Evolutionary conservation across 495 filamentous ascomycete species (phyloP).

Genomic region (Hyaloscypha bicolor): DNA sequence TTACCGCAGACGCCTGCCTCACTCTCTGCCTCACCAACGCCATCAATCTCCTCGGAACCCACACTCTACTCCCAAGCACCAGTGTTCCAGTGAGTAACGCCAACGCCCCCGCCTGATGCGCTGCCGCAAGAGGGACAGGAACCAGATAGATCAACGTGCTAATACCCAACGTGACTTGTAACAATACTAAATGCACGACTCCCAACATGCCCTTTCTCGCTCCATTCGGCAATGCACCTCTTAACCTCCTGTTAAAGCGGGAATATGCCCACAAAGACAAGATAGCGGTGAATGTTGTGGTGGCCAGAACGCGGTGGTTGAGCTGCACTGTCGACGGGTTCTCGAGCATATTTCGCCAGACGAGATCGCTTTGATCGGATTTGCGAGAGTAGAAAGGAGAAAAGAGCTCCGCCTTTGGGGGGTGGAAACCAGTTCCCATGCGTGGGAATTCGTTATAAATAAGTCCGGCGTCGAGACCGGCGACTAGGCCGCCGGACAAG

Average conservation of each 20-base stretch:
- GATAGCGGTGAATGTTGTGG: slow-evolving; percentile 82
- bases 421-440: slow-evolving; percentile 84
- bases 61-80: slow-evolving; percentile 65
- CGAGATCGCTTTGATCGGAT: slow-evolving; percentile 74
- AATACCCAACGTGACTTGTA: slow-evolving; percentile 87
- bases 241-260: slow-evolving; percentile 61
- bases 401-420: slow-evolving; percentile 81
- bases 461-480: slow-evolving; percentile 90
- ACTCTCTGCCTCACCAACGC: slow-evolving; percentile 37
- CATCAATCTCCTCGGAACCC: slow-evolving; percentile 50
- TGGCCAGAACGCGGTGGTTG: slow-evolving; percentile 91
- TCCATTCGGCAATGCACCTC: slow-evolving; percentile 61
- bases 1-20: slow-evolving; percentile 29
- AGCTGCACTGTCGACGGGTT: slow-evolving; percentile 94
- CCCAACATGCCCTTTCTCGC: slow-evolving; percentile 75
- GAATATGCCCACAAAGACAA: slow-evolving; percentile 77
- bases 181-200: slow-evolving; percentile 75
- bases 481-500: slow-evolving; percentile 91
- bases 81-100: slow-evolving; percentile 81
- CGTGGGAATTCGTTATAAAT: slow-evolving; percentile 98
- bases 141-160: slow-evolving; percentile 91
- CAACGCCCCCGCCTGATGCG: slow-evolving; percentile 90
- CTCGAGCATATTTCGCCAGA: slow-evolving; percentile 96
- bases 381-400: slow-evolving; percentile 80
- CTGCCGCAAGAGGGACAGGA: slow-evolving; percentile 81